phyloP scores from a whole-genome alignment of 768 basidiomycete species.

The Tylopilus plumbeoviolaceoides region DNA sequence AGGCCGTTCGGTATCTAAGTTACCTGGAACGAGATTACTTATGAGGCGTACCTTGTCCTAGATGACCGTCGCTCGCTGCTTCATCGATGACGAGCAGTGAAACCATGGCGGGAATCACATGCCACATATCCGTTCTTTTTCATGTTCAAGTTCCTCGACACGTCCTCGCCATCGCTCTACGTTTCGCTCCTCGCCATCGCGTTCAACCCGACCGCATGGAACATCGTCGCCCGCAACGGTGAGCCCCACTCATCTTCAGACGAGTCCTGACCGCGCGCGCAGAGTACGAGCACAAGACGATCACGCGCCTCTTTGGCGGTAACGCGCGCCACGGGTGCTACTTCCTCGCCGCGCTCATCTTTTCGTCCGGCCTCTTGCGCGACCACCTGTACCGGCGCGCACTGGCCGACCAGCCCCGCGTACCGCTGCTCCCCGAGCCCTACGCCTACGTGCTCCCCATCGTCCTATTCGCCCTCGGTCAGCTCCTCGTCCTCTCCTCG shows the following conservation, averaged over 20 bases:
- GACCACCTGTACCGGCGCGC: conserved; percentile 81
- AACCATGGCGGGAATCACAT: background rate
- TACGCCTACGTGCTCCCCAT: conserved; percentile 57
- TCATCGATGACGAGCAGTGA: background rate
- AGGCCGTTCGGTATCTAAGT: background rate
- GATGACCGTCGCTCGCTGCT: background rate
- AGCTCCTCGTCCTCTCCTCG: conserved; percentile 81
- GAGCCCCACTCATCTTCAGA: conserved; percentile 23
- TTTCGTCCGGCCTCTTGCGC: conserved; percentile 78
- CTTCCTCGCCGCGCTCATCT: conserved; percentile 80
- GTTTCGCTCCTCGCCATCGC: conserved; percentile 64
- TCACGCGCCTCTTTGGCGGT: conserved; percentile 79
- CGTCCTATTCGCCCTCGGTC: conserved; percentile 64
- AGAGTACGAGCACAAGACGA: conserved; percentile 84
- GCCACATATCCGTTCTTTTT: too few relatives aligned
- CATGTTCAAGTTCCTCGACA: conserved; percentile 44
- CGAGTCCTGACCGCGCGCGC: background rate
- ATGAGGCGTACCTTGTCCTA: too few relatives aligned
- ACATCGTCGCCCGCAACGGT: conserved; percentile 92
- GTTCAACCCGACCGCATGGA: conserved; percentile 97
- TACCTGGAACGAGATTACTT: background rate
- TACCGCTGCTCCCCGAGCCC: conserved; percentile 62
- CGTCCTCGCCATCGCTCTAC: conserved; percentile 60
- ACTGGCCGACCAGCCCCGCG: conserved; percentile 68
- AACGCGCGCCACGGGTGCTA: conserved; percentile 78